These are phyloP conservation scores for Hymenoscyphus scutula DNA, from an alignment of 2,329 filamentous ascomycete species.

Conservation along the genomic window DNA sequence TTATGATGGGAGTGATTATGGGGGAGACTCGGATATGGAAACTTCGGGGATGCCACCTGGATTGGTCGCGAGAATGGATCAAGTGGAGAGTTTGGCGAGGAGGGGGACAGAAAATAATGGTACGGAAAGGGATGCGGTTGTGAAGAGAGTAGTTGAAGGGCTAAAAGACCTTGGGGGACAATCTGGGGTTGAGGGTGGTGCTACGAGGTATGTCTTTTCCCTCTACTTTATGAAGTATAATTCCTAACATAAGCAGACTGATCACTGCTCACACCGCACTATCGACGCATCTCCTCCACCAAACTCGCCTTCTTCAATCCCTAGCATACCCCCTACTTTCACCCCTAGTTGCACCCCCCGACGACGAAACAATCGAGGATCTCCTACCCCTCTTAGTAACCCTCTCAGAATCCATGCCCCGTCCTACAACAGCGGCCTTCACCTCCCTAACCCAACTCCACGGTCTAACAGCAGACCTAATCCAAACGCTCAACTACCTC, in stretches of 20 bases:
- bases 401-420: constrained; percentile 65
- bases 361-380: constrained; percentile 63
- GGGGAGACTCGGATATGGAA: constrained; percentile 69
- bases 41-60: constrained; percentile 64
- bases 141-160: constrained; percentile 66
- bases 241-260: constrained; percentile 47
- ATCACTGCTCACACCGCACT: constrained; percentile 74
- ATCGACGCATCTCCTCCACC: constrained; percentile 71
- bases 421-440: constrained; percentile 59
- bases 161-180: constrained; percentile 72
- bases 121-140: constrained; percentile 62
- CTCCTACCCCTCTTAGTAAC: constrained; percentile 66
- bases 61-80: constrained; percentile 68
- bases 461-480: constrained; percentile 67
- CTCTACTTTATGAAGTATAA: background rate
- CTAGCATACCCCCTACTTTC: constrained; percentile 69
- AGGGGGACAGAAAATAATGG: constrained; percentile 65
- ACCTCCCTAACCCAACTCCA: constrained; percentile 68
- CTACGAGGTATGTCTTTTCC: constrained; percentile 57
- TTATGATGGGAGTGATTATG: constrained; percentile 74
- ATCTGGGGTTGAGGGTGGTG: constrained; percentile 67
- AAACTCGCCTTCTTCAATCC: constrained; percentile 72
- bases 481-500: constrained; percentile 79
- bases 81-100: constrained; percentile 67
- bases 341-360: constrained; percentile 61